Evolutionary conservation across 2,329 filamentous ascomycete species (phyloP).

Genomic region (Aureobasidium vineae): DNA sequence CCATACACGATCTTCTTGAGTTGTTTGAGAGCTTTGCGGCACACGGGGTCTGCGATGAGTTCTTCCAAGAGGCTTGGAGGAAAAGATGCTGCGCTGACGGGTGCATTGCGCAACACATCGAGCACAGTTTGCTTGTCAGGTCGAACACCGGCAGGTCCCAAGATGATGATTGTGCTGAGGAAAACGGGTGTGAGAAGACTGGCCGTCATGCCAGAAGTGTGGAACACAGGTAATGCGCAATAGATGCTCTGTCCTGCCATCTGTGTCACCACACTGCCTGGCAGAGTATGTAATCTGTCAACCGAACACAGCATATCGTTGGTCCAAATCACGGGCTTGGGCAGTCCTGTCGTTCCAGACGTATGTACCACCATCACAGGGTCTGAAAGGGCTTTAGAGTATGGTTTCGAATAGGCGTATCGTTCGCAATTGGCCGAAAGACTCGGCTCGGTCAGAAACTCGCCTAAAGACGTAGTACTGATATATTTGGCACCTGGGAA

Average conservation of each 20-base stretch:
- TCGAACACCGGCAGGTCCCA: constrained; percentile 9
- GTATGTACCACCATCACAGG: constrained; percentile 25
- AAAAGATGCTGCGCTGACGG: constrained; percentile 14
- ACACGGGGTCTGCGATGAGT: neutral
- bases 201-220: constrained; percentile 16
- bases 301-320: constrained; percentile 17
- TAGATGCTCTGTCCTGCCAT: constrained; percentile 16
- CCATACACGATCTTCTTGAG: constrained; percentile 17
- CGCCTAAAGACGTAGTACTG: neutral
- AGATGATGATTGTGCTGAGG: constrained; percentile 17
- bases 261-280: constrained; percentile 3
- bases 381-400: constrained; percentile 6
- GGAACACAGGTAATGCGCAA: constrained; percentile 13
- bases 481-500: neutral
- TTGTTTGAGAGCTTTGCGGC: neutral
- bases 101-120: neutral
- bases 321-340: constrained; percentile 25
- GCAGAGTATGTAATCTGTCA: constrained; percentile 12
- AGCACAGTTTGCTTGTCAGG: constrained; percentile 12
- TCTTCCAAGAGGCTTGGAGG: constrained; percentile 21
- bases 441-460: neutral
- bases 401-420: constrained; percentile 9
- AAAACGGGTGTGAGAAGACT: constrained; percentile 5
- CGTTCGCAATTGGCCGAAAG: neutral
- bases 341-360: constrained; percentile 25